phyloP scores from a whole-genome alignment of 208 protist species.

The Naegleria gruberi region DNA sequence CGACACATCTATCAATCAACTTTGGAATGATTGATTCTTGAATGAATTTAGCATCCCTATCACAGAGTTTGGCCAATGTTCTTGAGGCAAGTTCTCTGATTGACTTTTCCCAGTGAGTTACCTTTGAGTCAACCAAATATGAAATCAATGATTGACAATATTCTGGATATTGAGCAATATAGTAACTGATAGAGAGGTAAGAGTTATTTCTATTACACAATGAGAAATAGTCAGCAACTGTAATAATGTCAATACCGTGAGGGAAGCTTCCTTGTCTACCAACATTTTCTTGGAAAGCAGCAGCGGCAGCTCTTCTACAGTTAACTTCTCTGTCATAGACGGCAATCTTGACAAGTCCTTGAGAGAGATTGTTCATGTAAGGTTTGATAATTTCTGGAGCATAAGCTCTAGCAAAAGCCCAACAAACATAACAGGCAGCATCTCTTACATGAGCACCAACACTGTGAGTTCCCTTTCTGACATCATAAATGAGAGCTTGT shows the following conservation, averaged over 20 bases:
- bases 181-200: conserved; percentile 67
- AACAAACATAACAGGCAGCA: conserved; percentile 94
- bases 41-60: conserved; percentile 26
- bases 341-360: conserved; percentile 60
- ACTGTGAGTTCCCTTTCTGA: conserved; percentile 80
- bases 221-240: conserved; percentile 89
- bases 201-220: conserved; percentile 75
- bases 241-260: conserved; percentile 91
- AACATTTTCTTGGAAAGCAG: conserved; percentile 83
- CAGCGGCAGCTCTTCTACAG: conserved; percentile 75
- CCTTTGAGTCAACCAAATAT: conserved; percentile 67
- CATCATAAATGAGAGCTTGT: conserved; percentile 78
- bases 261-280: conserved; percentile 83
- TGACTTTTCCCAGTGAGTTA: conserved; percentile 74
- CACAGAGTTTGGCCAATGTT: conserved; percentile 57
- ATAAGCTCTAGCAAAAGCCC: conserved; percentile 96
- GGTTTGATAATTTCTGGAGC: conserved; percentile 64
- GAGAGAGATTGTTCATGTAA: conserved; percentile 64
- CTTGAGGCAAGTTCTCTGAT: conserved; percentile 69
- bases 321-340: conserved; percentile 81
- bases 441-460: conserved; percentile 95
- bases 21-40: neutral
- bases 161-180: conserved; percentile 52
- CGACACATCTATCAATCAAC: conserved; percentile 31
- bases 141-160: conserved; percentile 73